A percentile compares a stretch with the other conserved stretches of the same genome.
phyloP scores from a whole-genome alignment of 2,329 filamentous ascomycete species.

The Cylindrodendrum hubeiense region DNA sequence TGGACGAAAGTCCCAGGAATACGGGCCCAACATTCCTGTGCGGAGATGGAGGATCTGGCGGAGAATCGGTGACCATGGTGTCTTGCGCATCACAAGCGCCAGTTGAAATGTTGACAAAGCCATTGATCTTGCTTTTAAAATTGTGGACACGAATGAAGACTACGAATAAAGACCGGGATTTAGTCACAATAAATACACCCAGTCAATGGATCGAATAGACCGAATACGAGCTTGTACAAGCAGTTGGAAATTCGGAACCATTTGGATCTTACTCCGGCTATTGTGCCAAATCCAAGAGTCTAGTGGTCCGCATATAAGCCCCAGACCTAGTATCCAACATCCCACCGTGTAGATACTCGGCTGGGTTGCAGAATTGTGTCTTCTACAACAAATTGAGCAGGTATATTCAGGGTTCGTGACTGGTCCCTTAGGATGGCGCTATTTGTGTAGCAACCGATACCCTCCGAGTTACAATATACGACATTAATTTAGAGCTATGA shows the following conservation, averaged over 20 bases:
- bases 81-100: not conserved
- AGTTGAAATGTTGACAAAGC: not conserved
- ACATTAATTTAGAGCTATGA: not conserved
- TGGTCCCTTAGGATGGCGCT: not conserved
- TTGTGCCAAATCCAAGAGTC: not conserved
- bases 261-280: not conserved
- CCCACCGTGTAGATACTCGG: not conserved
- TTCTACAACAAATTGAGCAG: not conserved
- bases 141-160: not conserved
- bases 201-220: not conserved
- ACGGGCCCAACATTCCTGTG: constrained; percentile 49
- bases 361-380: not conserved
- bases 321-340: not conserved
- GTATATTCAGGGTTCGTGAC: not conserved
- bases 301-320: not conserved
- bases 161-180: not conserved
- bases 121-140: not conserved
- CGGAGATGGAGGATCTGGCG: constrained; percentile 49
- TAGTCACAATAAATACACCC: not conserved
- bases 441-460: not conserved
- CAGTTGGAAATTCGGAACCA: not conserved
- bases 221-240: not conserved
- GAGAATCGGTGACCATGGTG: constrained; percentile 30
- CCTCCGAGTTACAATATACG: not conserved
- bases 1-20: constrained; percentile 48